A percentile compares a stretch with the other conserved stretches of the same genome.
Evolutionary conservation across 2,329 filamentous ascomycete species (phyloP).

Genomic region (Thielaviopsis musarum): DNA sequence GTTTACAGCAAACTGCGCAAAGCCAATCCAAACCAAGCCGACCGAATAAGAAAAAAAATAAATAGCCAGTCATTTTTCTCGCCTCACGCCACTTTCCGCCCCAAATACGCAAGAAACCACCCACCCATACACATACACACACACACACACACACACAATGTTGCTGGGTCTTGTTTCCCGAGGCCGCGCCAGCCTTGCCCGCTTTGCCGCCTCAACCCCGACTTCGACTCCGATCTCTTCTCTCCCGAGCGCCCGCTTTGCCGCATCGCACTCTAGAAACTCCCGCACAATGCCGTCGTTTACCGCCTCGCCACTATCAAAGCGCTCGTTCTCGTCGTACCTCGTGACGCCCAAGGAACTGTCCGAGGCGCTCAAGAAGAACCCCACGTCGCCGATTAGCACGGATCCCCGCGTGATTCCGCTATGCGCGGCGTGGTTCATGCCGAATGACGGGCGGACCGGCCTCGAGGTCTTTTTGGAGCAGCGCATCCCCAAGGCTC

Average conservation of each 20-base stretch:
- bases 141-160: background rate
- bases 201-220: slow-evolving; percentile 3
- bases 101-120: background rate
- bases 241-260: slow-evolving; percentile 23
- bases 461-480: slow-evolving; percentile 69
- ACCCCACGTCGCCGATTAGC: slow-evolving; percentile 61
- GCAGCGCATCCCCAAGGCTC: slow-evolving; percentile 70
- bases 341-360: slow-evolving; percentile 76
- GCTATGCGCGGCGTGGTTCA: slow-evolving; percentile 87
- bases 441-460: slow-evolving; percentile 76
- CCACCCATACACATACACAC: background rate
- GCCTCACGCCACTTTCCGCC: slow-evolving; percentile 1
- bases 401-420: slow-evolving; percentile 72
- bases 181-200: slow-evolving; percentile 4
- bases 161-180: slow-evolving; percentile 6
- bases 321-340: slow-evolving; percentile 50
- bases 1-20: too few relatives aligned
- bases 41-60: too few relatives aligned
- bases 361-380: slow-evolving; percentile 63
- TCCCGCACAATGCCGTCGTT: background rate
- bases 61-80: background rate
- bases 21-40: too few relatives aligned
- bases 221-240: slow-evolving; percentile 25
- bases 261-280: slow-evolving; percentile 15
- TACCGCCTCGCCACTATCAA: slow-evolving; percentile 20